These are phyloP conservation scores for Tagetes patula DNA, from an alignment of 129 eudicot genomes.

Conservation along the genomic window DNA sequence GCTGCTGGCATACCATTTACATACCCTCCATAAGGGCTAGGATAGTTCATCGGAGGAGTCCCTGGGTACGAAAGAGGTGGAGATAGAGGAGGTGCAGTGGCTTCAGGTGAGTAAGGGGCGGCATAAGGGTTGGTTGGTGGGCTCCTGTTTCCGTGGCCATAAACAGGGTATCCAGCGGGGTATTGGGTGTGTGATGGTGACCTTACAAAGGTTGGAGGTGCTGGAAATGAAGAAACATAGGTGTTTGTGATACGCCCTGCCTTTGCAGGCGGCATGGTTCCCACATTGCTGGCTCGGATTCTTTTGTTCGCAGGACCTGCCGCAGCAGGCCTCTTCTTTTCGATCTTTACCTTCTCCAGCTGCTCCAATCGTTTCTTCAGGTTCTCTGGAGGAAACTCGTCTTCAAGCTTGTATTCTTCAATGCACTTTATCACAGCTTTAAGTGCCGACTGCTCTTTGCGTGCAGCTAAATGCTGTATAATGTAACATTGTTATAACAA, in stretches of 20 bases:
- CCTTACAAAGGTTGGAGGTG: not conserved
- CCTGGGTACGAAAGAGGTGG: constrained; percentile 68
- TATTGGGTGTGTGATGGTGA: constrained; percentile 79
- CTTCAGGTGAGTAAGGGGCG: constrained; percentile 65
- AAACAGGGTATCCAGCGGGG: constrained; percentile 55
- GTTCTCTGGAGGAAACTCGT: constrained; percentile 82
- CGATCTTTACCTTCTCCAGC: constrained; percentile 80
- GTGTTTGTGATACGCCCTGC: constrained; percentile 95
- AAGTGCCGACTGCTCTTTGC: constrained; percentile 97
- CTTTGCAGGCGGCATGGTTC: constrained; percentile 99
- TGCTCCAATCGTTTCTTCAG: constrained; percentile 92
- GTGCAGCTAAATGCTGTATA: constrained; percentile 79
- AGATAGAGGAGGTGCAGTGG: constrained; percentile 31
- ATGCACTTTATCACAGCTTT: constrained; percentile 91
- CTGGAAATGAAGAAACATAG: constrained; percentile 89
- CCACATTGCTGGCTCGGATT: constrained; percentile 79
- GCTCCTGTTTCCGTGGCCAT: constrained; percentile 63
- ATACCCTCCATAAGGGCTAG: constrained; percentile 60
- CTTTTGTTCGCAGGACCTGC: constrained; percentile 81
- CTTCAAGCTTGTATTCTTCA: constrained; percentile 89
- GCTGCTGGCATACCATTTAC: constrained; percentile 50
- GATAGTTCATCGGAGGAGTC: constrained; percentile 74
- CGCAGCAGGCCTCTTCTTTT: constrained; percentile 81
- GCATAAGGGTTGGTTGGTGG: constrained; percentile 53
- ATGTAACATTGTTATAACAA: not conserved